Evolutionary conservation across 1,284 basidiomycete genomes (phyloP).

Genomic region (Porodaedalea pini): DNA sequence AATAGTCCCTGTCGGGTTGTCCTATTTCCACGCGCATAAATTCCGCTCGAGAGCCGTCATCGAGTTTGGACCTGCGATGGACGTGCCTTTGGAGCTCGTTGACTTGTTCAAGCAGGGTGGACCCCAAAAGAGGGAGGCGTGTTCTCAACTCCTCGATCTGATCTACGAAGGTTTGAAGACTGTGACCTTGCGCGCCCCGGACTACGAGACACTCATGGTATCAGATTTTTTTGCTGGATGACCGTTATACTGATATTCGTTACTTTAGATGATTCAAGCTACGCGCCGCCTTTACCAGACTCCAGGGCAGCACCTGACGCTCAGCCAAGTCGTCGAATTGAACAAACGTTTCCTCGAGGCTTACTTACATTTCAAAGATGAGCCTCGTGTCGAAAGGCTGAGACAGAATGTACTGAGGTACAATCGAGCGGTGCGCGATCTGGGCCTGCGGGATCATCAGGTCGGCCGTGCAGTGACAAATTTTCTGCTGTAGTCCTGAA

Average conservation of each 20-base stretch:
- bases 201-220: slow-evolving; percentile 98
- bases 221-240: slow-evolving; percentile 14
- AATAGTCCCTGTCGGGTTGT: slow-evolving; percentile 91
- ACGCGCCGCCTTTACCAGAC: slow-evolving; percentile 92
- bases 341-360: slow-evolving; percentile 94
- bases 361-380: slow-evolving; percentile 91
- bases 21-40: slow-evolving; percentile 93
- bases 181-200: slow-evolving; percentile 93
- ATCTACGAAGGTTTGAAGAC: slow-evolving; percentile 95
- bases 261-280: slow-evolving; percentile 83
- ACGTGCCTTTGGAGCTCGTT: slow-evolving; percentile 83
- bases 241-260: slow-evolving; percentile 4
- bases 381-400: slow-evolving; percentile 84
- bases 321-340: slow-evolving; percentile 95
- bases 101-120: slow-evolving; percentile 94
- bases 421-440: slow-evolving; percentile 85
- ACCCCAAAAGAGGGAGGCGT: slow-evolving; percentile 85
- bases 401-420: slow-evolving; percentile 85
- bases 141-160: slow-evolving; percentile 85
- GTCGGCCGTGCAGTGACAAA: slow-evolving; percentile 42
- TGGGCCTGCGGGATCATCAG: slow-evolving; percentile 98
- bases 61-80: slow-evolving; percentile 91
- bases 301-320: slow-evolving; percentile 91
- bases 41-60: slow-evolving; percentile 95
- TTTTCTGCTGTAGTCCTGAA: neutral